Evolutionary conservation across 441 rosid genomes (phyloP).

Genomic region (Dalechampia spathulata): DNA sequence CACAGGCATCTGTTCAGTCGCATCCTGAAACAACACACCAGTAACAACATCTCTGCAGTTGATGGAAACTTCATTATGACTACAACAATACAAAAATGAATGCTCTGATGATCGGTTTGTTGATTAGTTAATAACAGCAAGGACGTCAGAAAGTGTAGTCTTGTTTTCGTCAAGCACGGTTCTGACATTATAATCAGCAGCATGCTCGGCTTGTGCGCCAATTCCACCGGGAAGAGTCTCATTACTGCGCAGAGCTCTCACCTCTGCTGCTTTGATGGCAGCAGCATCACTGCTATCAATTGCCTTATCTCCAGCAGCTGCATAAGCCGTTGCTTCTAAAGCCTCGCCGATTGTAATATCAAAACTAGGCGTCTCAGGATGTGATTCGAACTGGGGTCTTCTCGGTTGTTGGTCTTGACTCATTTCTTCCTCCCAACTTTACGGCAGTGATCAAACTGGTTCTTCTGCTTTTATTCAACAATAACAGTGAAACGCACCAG

Average conservation of each 20-base stretch:
- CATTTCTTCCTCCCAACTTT: no score
- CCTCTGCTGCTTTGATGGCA: conserved; percentile 46
- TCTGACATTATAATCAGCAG: conserved; percentile 28
- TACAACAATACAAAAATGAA: no score
- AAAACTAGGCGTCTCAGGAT: conserved; percentile 11
- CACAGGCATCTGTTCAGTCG: conserved; percentile 22
- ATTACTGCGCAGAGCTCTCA: conserved; percentile 29
- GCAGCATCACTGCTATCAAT: conserved; percentile 46
- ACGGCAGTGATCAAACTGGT: no score
- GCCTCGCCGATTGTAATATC: conserved; percentile 47
- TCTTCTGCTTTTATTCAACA: no score
- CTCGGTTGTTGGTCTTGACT: no score
- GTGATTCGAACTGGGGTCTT: no score
- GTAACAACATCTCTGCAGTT: no score
- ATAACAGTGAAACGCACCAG: no score
- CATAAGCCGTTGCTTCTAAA: conserved; percentile 37
- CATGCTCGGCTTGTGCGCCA: conserved; percentile 36
- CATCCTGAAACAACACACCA: conserved; percentile 33
- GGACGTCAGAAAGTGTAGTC: conserved; percentile 34
- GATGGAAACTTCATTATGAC: no score
- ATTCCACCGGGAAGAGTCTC: conserved; percentile 30
- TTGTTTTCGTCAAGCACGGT: conserved; percentile 20
- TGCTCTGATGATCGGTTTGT: no score
- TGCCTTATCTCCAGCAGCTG: conserved; percentile 40
- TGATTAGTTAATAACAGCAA: conserved; percentile 25